A percentile compares a stretch with the other conserved stretches of the same genome.
Conservation (phyloP, 768 basidiomycete genomes). For the Phanerodontia chrysosporium region DNA sequence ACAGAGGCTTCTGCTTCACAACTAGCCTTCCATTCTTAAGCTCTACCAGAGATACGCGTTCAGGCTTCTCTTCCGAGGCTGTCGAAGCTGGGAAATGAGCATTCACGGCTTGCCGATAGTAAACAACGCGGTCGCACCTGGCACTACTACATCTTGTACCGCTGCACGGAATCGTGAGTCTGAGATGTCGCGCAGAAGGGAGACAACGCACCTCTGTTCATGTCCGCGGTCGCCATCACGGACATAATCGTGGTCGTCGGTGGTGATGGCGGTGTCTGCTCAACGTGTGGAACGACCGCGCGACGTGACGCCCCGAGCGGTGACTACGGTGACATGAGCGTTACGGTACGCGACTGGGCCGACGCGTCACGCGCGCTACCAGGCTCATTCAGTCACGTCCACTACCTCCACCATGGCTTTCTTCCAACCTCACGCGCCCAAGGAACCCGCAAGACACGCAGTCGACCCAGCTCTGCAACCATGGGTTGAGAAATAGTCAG, state of each 20-base stretch:
- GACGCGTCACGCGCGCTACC: constrained; percentile 36
- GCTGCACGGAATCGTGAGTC: neutral
- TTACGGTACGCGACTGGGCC: constrained; percentile 33
- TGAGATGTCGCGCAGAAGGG: neutral
- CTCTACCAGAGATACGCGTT: constrained; percentile 48
- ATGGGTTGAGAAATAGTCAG: constrained; percentile 99
- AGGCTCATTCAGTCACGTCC: constrained; percentile 1
- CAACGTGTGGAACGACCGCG: constrained; percentile 11
- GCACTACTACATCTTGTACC: neutral
- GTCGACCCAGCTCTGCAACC: constrained; percentile 68
- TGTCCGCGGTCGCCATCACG: constrained; percentile 34
- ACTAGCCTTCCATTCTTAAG: constrained; percentile 73
- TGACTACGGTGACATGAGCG: constrained; percentile 29
- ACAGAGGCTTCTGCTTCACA: constrained; percentile 70
- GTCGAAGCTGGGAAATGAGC: neutral
- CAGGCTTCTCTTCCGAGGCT: constrained; percentile 32
- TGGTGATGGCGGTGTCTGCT: constrained; percentile 9
- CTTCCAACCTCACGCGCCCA: constrained; percentile 40
- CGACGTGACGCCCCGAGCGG: constrained; percentile 23
- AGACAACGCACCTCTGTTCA: constrained; percentile 30
- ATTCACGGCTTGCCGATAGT: neutral
- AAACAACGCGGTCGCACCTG: neutral
- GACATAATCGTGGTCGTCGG: constrained; percentile 16
- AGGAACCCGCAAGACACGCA: constrained; percentile 26
- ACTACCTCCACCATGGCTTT: constrained; percentile 48